Base-by-base conservation (phyloP, 306 rosid genomes). In the Aeschynomene evenia region DNA sequence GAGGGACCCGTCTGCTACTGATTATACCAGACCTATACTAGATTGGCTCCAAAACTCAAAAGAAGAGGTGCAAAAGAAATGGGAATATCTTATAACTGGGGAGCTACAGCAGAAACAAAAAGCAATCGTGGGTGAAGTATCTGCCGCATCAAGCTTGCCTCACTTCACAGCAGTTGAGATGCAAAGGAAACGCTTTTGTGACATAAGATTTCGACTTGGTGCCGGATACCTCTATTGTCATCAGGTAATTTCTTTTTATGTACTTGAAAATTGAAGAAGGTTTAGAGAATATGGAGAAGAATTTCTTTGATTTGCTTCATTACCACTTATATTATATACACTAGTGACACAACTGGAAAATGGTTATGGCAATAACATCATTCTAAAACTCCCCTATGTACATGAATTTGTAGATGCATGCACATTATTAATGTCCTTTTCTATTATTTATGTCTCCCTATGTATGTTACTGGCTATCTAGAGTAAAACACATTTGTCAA, bases 171-270 rank as follows among this genome's bases (percentile, higher is more conserved):
- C 90, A 26, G 28, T 78, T 70, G 82, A 83, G 77, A 93, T 93
- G 98, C 76, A 85, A 53, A 84, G 50, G 77, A 82, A 62, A 16
- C 86, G 81, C 51, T 88, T 93, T 58, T 80, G 81, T 78, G 91
- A 93, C 77, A 40, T 90, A 31, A 79, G 81, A 61, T 88, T 90
- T 76, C 89, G 84, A 63, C 89, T 88, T 61, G 98, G 98, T 39
- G 85, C 89, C 42, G 96, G 96, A 59, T 92, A 90, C 75, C 93
- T 90, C 40, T 92, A 88, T 43, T 92, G 93, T 77, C 98, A 92
- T 83, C 98, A 90, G 96, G 98, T 92, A 73, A 57, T 33, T 56
- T 51, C n/a, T 60, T 55, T 55, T 14, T 37, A 18, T 54, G 9
- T 43, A n/a, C n/a, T n/a, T n/a, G n/a, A n/a, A n/a, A n/a, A n/a